Conservation (phyloP, 2,329 filamentous ascomycete species). For the Fusarium sororula region DNA sequence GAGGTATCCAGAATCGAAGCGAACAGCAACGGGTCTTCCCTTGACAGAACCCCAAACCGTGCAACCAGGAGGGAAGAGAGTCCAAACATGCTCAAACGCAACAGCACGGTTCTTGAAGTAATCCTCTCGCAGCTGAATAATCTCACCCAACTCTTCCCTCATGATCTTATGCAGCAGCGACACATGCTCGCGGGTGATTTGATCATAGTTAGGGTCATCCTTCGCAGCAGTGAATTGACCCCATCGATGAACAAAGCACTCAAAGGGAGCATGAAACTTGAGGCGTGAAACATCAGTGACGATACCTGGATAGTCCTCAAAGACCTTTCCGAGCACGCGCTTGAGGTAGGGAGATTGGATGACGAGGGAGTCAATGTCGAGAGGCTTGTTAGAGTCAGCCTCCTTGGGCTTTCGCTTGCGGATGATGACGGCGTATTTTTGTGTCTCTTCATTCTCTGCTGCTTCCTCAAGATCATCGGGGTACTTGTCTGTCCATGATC, state of each 20-base stretch:
- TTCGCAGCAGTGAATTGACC: conserved; percentile 54
- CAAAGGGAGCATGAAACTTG: conserved; percentile 68
- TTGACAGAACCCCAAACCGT: conserved; percentile 52
- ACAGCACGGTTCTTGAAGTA: conserved; percentile 63
- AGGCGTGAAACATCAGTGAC: conserved; percentile 67
- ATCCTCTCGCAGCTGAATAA: conserved; percentile 60
- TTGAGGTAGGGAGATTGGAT: conserved; percentile 71
- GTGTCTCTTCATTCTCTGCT: conserved; percentile 69
- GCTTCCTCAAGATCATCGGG: conserved; percentile 64
- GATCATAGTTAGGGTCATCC: conserved; percentile 53
- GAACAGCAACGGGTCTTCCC: conserved; percentile 52
- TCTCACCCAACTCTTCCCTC: conserved; percentile 59
- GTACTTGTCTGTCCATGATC: conserved; percentile 65
- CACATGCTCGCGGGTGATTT: conserved; percentile 55
- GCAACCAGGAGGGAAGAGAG: conserved; percentile 60
- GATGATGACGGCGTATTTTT: conserved; percentile 68
- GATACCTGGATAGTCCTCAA: conserved; percentile 68
- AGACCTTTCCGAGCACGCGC: conserved; percentile 61
- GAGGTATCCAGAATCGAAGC: conserved; percentile 51
- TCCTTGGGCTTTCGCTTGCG: conserved; percentile 63
- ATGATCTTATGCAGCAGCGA: conserved; percentile 58
- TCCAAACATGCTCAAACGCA: conserved; percentile 62
- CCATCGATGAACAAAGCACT: conserved; percentile 74
- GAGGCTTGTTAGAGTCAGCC: conserved; percentile 66
- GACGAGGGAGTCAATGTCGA: conserved; percentile 69